Evolutionary conservation across 2,329 filamentous ascomycete genomes (phyloP).

Genomic region (Fusarium xylarioides): DNA sequence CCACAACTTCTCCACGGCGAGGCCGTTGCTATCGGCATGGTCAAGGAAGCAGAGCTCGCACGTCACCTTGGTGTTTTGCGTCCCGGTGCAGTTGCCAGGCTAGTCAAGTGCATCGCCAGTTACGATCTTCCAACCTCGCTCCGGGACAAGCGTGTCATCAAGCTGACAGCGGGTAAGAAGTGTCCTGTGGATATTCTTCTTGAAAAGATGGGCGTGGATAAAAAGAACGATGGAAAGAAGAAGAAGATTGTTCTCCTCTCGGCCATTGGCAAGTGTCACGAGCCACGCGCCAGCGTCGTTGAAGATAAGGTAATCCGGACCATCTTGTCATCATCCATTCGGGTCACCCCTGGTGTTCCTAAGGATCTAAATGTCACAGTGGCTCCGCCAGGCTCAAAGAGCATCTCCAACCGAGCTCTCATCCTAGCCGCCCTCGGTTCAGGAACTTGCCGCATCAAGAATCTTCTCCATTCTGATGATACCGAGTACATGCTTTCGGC

Average conservation of each 20-base stretch:
- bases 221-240: constrained; percentile 95
- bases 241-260: constrained; percentile 97
- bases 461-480: constrained; percentile 94
- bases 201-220: constrained; percentile 96
- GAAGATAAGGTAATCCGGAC: constrained; percentile 84
- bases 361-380: constrained; percentile 74
- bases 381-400: constrained; percentile 94
- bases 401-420: constrained; percentile 93
- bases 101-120: constrained; percentile 93
- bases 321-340: constrained; percentile 81
- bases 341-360: constrained; percentile 77
- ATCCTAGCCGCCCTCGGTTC: constrained; percentile 91
- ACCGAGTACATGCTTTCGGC: constrained; percentile 97
- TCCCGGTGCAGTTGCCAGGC: constrained; percentile 85
- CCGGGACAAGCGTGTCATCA: constrained; percentile 82
- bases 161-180: constrained; percentile 83
- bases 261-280: constrained; percentile 86
- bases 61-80: constrained; percentile 87
- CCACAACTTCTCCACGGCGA: constrained; percentile 96
- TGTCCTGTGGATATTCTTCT: constrained; percentile 88
- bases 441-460: constrained; percentile 87
- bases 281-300: constrained; percentile 89
- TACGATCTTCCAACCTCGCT: constrained; percentile 90
- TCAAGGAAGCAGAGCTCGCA: constrained; percentile 94
- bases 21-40: constrained; percentile 96